Conservation (phyloP, 2,329 filamentous ascomycete genomes). For the Xylariaceae sp. region DNA sequence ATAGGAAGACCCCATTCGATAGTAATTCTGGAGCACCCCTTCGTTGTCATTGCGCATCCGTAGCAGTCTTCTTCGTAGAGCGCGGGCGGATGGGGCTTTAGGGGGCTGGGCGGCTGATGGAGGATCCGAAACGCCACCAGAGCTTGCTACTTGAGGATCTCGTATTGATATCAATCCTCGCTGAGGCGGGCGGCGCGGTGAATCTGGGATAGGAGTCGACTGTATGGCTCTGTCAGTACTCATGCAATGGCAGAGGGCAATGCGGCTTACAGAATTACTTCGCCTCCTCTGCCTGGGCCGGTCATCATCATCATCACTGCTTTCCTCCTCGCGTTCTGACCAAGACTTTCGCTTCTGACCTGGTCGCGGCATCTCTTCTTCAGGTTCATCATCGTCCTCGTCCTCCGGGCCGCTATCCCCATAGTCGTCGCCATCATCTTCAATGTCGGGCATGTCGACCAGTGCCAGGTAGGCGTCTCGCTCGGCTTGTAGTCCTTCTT, state of each 20-base stretch:
- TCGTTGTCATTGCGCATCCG: constrained; percentile 73
- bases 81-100: constrained; percentile 61
- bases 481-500: constrained; percentile 68
- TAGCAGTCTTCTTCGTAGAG: constrained; percentile 65
- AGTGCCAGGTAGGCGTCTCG: constrained; percentile 78
- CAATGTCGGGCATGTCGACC: constrained; percentile 82
- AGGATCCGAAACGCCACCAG: constrained; percentile 42
- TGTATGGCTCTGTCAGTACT: constrained; percentile 28
- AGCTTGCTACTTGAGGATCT: constrained; percentile 37
- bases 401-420: constrained; percentile 50
- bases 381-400: constrained; percentile 49
- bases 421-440: constrained; percentile 61
- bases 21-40: constrained; percentile 69
- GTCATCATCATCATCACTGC: constrained; percentile 64
- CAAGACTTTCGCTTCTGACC: constrained; percentile 73
- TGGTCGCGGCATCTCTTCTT: constrained; percentile 36
- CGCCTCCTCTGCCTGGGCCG: constrained; percentile 72
- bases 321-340: constrained; percentile 63
- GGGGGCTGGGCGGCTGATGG: constrained; percentile 52
- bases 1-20: constrained; percentile 79
- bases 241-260: constrained; percentile 18
- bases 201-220: constrained; percentile 59
- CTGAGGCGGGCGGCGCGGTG: constrained; percentile 52
- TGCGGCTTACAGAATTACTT: constrained; percentile 70
- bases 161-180: constrained; percentile 52